Base-by-base conservation (phyloP, 768 basidiomycete species). In the Termitomyces sp. region DNA sequence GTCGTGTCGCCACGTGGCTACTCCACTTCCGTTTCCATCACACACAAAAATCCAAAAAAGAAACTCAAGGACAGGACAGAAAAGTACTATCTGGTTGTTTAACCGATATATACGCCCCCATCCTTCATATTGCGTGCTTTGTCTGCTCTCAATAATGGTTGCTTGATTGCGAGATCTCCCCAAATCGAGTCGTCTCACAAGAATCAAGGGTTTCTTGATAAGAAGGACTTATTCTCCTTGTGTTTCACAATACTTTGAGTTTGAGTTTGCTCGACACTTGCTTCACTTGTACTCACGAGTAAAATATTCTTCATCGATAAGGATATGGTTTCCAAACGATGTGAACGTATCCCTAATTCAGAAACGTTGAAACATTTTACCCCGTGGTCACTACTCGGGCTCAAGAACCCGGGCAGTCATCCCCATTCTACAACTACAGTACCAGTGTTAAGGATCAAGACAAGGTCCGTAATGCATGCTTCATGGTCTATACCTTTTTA, bases 1-100 rank as follows among this genome's bases (percentile, higher is more conserved):
- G 64, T 65, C 48, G 47, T 35, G 46, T 43, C 52, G 58, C 58
- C 61, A 62, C 61, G 61, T 62, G 61, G 58, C 53, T 44, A 26
- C 24, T 44, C 22, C 43, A 16, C 3, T 20, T n/a, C n/a, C 18
- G 8, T 8, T 41, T 18, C 40, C 40, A 41, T 41, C 40, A 41
- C 40, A 41, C n/a, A n/a, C n/a, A n/a, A n/a, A n/a, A 40, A 18
- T 2, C 3, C 38, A 20, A 40, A n/a, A n/a, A 40, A n/a, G 40
- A 40, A 40, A 40, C 38, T 40, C 3, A 40, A 40, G 38, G 38
- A n/a, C n/a, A n/a, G n/a, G n/a, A n/a, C 11, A 32, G 10, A 32
- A 32, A 50, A 22, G 33, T 14, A 30, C 30, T 30, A 16, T 35
- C 22, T 16, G 30, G 8, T 6, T 35, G 20, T 35, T n/a, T 3